Evolutionary conservation across 2,329 filamentous ascomycete genomes (phyloP), one percentile per base, ranked within the genome.

Genomic region (Venturia pyrina): DNA sequence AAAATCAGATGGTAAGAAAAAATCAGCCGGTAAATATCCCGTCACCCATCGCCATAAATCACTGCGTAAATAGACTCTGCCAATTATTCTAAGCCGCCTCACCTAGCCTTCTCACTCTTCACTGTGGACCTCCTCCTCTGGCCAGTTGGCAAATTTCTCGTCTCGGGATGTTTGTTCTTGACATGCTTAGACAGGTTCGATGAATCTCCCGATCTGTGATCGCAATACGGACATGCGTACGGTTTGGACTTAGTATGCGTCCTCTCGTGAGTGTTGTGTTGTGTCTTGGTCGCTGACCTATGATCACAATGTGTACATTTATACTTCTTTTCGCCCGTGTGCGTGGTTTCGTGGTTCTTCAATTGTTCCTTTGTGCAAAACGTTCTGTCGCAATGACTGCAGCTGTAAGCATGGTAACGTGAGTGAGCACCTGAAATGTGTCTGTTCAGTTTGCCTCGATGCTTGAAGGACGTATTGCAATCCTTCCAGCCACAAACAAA

Each of bases 301-400:
- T 66, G 65, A 46, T 34, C 61, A 61, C 65, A 66, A 8, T 41
- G 43, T 11, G n/a, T 5, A 21, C 65, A 66, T 59, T 48, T 40
- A 62, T 66, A 64, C 41, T 44, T 43, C 48, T 53, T 65, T 28
- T 66, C 65, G 24, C 61, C 61, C 60, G 65, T 66, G 28, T 66
- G 65, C n/a, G 65, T 66, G 6, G 59, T 64, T 28, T 64, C 46
- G 40, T 66, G 65, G 19, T 66, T 66, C 43, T 66, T 66, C 65
- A 66, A n/a, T 32, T 66, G 65, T 62, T 66, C 65, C 28, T 64
- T 63, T 13, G 65, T 66, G 65, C 65, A 56, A 40, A 62, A 62
- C 24, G 59, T 64, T 37, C 57, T 28, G 17, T 44, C 65, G 46
- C 65, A 66, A 37, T 65, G 63, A 10, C 24, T n/a, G 61, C 65